Percentiles rank a stretch among this genome's conserved stretches.
phyloP scores from a whole-genome alignment of 352 stramenopile species.

The Pythium folliculosum region DNA sequence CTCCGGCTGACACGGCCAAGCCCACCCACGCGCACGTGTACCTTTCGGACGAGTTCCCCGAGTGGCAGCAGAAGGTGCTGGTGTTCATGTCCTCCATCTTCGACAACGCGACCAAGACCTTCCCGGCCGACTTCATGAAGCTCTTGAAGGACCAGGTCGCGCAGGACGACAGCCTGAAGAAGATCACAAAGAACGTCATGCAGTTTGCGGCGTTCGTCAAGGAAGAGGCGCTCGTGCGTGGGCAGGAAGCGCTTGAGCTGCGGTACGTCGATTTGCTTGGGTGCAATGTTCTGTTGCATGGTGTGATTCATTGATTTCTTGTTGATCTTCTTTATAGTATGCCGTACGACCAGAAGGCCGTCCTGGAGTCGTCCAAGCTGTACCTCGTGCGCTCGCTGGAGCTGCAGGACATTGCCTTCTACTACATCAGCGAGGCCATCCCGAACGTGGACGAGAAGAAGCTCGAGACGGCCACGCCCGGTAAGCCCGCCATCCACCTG shows the following conservation, averaged over 20 bases:
- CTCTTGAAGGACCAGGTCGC: slow-evolving; percentile 76
- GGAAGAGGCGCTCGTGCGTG: slow-evolving; percentile 90
- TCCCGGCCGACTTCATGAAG: slow-evolving; percentile 88
- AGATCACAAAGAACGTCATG: slow-evolving; percentile 95
- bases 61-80: slow-evolving; percentile 86
- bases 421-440: slow-evolving; percentile 72
- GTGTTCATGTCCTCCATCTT: slow-evolving; percentile 67
- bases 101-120: slow-evolving; percentile 60
- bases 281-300: not conserved
- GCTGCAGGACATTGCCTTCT: slow-evolving; percentile 87
- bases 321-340: slow-evolving; percentile 51
- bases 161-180: slow-evolving; percentile 83
- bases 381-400: slow-evolving; percentile 91
- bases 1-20: slow-evolving; percentile 83
- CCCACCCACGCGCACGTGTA: slow-evolving; percentile 87
- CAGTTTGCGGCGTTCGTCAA: slow-evolving; percentile 97
- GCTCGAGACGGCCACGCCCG: slow-evolving; percentile 76
- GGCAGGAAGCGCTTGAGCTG: slow-evolving; percentile 92
- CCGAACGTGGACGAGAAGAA: slow-evolving; percentile 82
- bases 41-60: slow-evolving; percentile 81
- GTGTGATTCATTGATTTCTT: not conserved
- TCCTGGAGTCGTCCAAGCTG: slow-evolving; percentile 90
- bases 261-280: slow-evolving; percentile 41
- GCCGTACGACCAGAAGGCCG: slow-evolving; percentile 94
- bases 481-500: slow-evolving; percentile 80